Conservation (phyloP, 805 yeast genomes). For the Candida patagonica region DNA sequence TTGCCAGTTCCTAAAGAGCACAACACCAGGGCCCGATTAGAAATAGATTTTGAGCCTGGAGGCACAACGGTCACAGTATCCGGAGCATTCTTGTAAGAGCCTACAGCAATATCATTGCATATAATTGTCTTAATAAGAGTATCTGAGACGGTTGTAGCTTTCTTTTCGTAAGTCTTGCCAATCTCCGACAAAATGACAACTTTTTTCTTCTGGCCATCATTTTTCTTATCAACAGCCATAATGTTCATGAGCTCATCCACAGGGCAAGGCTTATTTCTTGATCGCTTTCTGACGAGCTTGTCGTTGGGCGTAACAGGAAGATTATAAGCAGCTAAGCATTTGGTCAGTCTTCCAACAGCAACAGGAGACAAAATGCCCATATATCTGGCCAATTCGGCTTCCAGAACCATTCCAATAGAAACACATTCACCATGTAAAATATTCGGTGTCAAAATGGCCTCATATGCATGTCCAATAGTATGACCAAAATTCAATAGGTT, state of each 20-base stretch:
- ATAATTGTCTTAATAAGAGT: constrained; percentile 71
- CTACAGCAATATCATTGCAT: constrained; percentile 71
- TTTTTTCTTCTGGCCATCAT: constrained; percentile 85
- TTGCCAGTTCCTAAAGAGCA: constrained; percentile 88
- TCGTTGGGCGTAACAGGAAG: constrained; percentile 76
- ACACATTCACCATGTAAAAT: constrained; percentile 98
- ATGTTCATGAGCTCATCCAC: constrained; percentile 63
- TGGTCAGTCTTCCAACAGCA: constrained; percentile 82
- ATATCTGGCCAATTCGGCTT: constrained; percentile 92
- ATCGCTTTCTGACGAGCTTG: constrained; percentile 57
- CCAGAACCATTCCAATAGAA: constrained; percentile 90
- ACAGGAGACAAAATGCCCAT: constrained; percentile 83
- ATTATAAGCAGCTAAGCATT: constrained; percentile 76
- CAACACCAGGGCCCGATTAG: constrained; percentile 85
- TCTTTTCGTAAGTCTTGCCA: constrained; percentile 81
- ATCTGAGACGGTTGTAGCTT: constrained; percentile 78
- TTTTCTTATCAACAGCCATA: constrained; percentile 95
- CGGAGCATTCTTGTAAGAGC: constrained; percentile 36
- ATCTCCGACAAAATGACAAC: constrained; percentile 75
- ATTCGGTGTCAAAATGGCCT: constrained; percentile 94
- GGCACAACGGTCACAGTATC: constrained; percentile 50
- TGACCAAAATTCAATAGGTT: constrained; percentile 93
- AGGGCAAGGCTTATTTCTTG: constrained; percentile 64
- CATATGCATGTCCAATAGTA: constrained; percentile 95
- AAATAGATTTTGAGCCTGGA: constrained; percentile 96